These are phyloP conservation scores for Salvia splendens DNA, from an alignment of 257 asterid species.

Conservation along the genomic window DNA sequence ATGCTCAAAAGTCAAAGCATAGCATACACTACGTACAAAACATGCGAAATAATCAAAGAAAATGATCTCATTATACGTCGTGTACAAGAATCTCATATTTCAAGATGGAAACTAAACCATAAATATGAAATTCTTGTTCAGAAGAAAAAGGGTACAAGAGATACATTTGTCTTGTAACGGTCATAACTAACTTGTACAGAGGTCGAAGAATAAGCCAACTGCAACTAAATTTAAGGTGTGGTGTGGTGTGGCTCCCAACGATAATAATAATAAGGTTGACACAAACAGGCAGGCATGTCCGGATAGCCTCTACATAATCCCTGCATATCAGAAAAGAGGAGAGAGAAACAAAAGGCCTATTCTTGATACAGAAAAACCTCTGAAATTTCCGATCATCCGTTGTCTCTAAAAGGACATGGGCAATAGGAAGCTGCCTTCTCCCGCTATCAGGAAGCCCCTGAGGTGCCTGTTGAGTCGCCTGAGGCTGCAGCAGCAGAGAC, in stretches of 20 bases:
- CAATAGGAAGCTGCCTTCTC: constrained; percentile 39
- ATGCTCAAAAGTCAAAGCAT: no score
- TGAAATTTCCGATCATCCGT: constrained; percentile 33
- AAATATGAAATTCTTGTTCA: background rate
- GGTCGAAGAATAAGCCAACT: constrained; percentile 27
- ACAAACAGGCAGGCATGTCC: constrained; percentile 37
- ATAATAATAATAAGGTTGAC: constrained; percentile 20
- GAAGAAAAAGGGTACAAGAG: background rate
- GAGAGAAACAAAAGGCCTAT: background rate
- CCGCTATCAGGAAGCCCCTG: constrained; percentile 35
- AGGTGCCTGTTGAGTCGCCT: constrained; percentile 29
- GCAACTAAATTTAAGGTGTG: constrained; percentile 31
- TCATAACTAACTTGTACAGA: constrained; percentile 37
- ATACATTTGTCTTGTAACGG: constrained; percentile 24
- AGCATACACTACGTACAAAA: no score
- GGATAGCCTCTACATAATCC: constrained; percentile 39
- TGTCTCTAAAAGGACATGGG: constrained; percentile 55
- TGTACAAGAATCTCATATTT: no score
- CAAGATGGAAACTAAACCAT: background rate
- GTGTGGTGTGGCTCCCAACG: constrained; percentile 27
- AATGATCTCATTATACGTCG: no score
- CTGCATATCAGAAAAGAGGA: background rate
- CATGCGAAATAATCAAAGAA: no score
- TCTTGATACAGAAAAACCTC: background rate
- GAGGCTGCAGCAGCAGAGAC: constrained; percentile 22